phyloP scores from a whole-genome alignment of 2,329 filamentous ascomycete species.

The Alternaria viburni region DNA sequence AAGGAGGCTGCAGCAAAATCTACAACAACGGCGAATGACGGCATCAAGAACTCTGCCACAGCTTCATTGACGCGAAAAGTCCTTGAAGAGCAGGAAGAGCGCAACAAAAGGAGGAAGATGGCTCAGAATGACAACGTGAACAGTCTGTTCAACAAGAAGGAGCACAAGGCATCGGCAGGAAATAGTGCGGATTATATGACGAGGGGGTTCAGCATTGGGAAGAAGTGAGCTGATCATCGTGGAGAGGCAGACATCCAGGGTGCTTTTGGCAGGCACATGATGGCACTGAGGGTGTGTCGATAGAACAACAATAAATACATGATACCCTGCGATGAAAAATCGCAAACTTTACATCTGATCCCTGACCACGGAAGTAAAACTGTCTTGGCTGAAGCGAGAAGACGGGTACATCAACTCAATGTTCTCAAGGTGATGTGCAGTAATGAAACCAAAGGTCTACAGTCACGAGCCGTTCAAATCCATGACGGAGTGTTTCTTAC shows the following conservation, averaged over 20 bases:
- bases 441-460: neutral
- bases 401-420: neutral
- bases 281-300: neutral
- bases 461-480: neutral
- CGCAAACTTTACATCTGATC: neutral
- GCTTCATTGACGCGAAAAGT: slow-evolving; percentile 87
- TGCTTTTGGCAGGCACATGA: neutral
- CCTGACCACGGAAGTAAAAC: neutral
- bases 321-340: neutral
- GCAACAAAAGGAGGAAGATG: slow-evolving; percentile 78
- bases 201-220: slow-evolving; percentile 53
- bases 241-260: neutral
- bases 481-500: neutral
- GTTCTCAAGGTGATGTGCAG: neutral
- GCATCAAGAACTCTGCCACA: slow-evolving; percentile 88
- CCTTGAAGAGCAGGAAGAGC: slow-evolving; percentile 81
- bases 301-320: neutral
- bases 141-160: slow-evolving; percentile 53
- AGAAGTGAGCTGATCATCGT: slow-evolving; percentile 24
- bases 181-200: slow-evolving; percentile 60
- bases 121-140: slow-evolving; percentile 60
- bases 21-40: slow-evolving; percentile 44
- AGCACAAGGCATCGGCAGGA: slow-evolving; percentile 41
- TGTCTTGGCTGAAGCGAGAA: neutral
- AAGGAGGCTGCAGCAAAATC: slow-evolving; percentile 18